Evolutionary conservation across 345 rosid genomes (phyloP), one percentile per base, ranked within the genome.

Genomic region (Populus pruinosa): DNA sequence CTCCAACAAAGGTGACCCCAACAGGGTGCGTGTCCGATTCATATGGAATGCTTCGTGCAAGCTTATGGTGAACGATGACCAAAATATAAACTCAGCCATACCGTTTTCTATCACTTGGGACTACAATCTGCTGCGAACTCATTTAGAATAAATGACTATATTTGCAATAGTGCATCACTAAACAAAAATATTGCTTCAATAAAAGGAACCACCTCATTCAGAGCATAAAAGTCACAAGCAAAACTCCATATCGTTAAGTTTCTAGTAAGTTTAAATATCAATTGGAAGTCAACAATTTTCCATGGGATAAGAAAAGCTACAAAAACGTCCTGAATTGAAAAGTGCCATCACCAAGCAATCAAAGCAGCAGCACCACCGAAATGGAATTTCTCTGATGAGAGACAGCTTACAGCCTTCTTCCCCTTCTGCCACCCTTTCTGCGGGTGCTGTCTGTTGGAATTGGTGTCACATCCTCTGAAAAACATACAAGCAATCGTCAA

Each of bases 371-470:
- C 38, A 78, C 36, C 38, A 78, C 49, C 76, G 33, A 63, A 36
- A 41, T 27, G 56, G 27, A 36, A 47, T 27, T n/a, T 43, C 21
- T 18, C 6, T 49, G 18, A 50, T 2, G 3, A 11, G 13, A 49
- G 41, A 72, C 23, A 63, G 25, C 69, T 70, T 71, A 93, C 87
- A 93, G 90, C 86, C 98, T 92, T 72, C 97, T 88, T 76, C 98
- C 98, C 72, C 98, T 89, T 80, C 98, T 87, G 27, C 98, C 97
- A 73, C 98, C 88, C 95, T 93, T 93, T 86, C 97, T 79, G 65
- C 98, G 91, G 61, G 98, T 93, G 71, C 98, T 93, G 87, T 93
- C 98, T 0, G 98, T 91, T 4, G 98, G 98, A 72, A 93, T 90
- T 38, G 98, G 98, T 6, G 98, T 93, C 74, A 92, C 98, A 82